Conservation (phyloP, 768 basidiomycete species). For the Tricholoma terreum region DNA sequence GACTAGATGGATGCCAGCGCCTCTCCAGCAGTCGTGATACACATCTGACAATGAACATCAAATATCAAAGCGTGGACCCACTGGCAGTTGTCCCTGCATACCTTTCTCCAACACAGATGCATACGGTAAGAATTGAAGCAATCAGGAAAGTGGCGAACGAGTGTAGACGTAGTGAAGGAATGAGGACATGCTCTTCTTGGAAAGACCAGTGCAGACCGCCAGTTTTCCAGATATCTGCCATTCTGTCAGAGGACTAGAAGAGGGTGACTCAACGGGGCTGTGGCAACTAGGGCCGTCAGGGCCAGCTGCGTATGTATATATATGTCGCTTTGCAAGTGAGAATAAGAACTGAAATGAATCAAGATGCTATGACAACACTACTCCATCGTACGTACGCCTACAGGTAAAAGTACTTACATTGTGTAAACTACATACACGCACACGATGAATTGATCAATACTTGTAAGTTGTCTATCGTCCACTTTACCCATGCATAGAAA, state of each 20-base stretch:
- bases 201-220: conserved; percentile 42
- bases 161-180: conserved; percentile 38
- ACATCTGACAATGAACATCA: conserved; percentile 31
- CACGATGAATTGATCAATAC: no score
- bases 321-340: no score
- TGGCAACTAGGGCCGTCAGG: no score
- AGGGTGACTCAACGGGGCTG: no score
- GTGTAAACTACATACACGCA: no score
- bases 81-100: conserved; percentile 26
- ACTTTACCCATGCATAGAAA: no score
- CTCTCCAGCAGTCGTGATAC: conserved; percentile 48
- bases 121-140: conserved; percentile 40
- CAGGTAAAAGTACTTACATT: no score
- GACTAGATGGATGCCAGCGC: conserved; percentile 43
- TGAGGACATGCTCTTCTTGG: conserved; percentile 35
- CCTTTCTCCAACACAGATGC: conserved; percentile 59
- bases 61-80: background rate
- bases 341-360: background rate
- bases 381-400: no score
- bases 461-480: no score
- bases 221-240: conserved; percentile 19
- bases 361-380: background rate
- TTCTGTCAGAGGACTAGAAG: background rate
- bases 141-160: conserved; percentile 49
- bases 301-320: no score